Conservation (phyloP, 106 monocot species). For the Phalaenopsis aphrodite region DNA sequence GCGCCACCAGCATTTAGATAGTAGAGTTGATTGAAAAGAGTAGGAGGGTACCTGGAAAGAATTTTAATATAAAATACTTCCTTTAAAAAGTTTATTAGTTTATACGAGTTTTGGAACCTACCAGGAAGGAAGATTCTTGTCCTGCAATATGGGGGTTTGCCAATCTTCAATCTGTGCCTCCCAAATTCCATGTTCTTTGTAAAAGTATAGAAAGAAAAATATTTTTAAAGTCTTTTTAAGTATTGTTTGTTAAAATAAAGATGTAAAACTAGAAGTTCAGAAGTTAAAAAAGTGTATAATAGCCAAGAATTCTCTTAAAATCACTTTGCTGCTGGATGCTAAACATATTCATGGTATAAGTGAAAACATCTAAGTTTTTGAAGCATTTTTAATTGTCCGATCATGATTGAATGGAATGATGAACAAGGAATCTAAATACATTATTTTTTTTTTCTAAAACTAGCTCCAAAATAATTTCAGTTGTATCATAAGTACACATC, state of each 20-base stretch:
- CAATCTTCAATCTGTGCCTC: constrained; percentile 91
- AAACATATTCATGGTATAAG: no score
- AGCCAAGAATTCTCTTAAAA: no score
- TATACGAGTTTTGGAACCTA: constrained; percentile 14
- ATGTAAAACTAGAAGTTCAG: no score
- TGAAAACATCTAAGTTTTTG: no score
- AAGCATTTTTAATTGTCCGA: background rate
- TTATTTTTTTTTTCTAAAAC: no score
- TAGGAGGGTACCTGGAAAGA: constrained; percentile 65
- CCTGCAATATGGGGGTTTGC: constrained; percentile 82
- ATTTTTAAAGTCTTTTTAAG: background rate
- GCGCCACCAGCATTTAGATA: constrained; percentile 96
- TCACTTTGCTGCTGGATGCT: no score
- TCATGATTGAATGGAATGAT: background rate
- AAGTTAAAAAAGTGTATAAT: no score
- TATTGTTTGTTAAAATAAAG: background rate
- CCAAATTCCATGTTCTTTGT: constrained; percentile 32
- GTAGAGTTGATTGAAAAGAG: constrained; percentile 95
- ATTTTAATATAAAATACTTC: background rate
- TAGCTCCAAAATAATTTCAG: no score
- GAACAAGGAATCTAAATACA: no score
- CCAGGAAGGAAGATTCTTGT: constrained; percentile 75
- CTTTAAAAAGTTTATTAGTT: background rate
- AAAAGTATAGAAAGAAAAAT: background rate
- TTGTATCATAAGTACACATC: no score